A percentile compares a stretch with the other conserved stretches of the same genome.
phyloP scores from a whole-genome alignment of 352 stramenopile species.

The Phytophthora podocarpi region DNA sequence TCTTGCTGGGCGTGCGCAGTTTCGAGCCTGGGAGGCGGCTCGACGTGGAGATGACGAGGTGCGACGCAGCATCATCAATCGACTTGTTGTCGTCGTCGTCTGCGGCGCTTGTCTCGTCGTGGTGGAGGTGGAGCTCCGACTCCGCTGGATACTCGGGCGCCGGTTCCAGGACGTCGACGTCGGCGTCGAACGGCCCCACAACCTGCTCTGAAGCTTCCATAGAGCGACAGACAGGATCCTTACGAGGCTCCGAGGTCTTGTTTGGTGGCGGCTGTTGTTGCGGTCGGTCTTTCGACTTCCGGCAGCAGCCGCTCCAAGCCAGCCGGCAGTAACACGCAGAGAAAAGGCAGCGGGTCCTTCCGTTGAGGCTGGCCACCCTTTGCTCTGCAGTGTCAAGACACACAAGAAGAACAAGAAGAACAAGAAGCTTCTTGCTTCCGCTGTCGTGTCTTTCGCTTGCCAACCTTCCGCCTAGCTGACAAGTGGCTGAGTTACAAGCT shows the following conservation, averaged over 20 bases:
- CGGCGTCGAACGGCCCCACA: background rate
- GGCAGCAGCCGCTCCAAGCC: conserved; percentile 16
- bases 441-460: background rate
- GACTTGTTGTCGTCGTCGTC: conserved; percentile 22
- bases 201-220: background rate
- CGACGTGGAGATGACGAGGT: conserved; percentile 26
- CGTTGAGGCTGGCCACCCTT: background rate
- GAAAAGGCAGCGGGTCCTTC: conserved; percentile 19
- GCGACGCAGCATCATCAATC: conserved; percentile 25
- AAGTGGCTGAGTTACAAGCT: conserved; percentile 6
- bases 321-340: conserved; percentile 23
- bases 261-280: conserved; percentile 3
- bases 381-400: background rate
- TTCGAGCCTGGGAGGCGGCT: conserved; percentile 15
- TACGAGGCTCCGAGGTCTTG: too few species aligned
- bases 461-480: background rate
- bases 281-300: too few species aligned
- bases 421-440: background rate
- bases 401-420: too few species aligned
- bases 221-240: too few species aligned
- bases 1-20: conserved; percentile 30
- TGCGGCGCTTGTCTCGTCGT: conserved; percentile 13
- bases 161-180: conserved; percentile 11
- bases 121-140: background rate
- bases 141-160: conserved; percentile 10